Percentiles rank a stretch among this genome's conserved stretches.
Evolutionary conservation across 169 alveolate genomes (phyloP).

Genomic region (Cryptosporidium ubiquitum): DNA sequence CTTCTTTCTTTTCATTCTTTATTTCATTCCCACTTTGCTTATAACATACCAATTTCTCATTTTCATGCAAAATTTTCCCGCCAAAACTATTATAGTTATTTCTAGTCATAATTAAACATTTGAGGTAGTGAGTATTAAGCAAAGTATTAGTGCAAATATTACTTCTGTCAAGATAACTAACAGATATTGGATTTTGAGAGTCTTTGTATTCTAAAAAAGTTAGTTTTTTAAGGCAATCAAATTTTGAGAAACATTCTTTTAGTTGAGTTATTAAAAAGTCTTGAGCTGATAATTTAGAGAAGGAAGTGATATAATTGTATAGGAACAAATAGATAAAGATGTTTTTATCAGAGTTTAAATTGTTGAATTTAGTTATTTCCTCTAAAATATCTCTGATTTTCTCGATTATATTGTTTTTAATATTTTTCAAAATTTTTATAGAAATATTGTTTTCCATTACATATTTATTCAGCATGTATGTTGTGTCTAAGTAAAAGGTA

Average conservation of each 20-base stretch:
- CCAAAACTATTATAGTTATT: background rate
- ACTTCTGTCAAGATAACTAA: background rate
- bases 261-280: background rate
- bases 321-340: background rate
- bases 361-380: background rate
- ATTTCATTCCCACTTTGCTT: background rate
- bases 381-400: constrained; percentile 1
- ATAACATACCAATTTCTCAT: no score
- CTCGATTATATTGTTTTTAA: background rate
- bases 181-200: background rate
- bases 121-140: background rate
- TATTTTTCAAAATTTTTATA: background rate
- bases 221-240: background rate
- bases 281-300: background rate
- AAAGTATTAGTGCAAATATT: background rate
- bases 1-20: background rate
- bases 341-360: background rate
- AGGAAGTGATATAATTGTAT: constrained; percentile 2
- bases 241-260: background rate
- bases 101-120: background rate
- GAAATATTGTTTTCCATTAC: constrained; percentile 11
- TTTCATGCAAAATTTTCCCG: background rate
- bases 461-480: constrained; percentile 22
- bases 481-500: constrained; percentile 9
- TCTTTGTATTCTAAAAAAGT: background rate